Conservation (phyloP, 768 basidiomycete species). For the Macrolepiota dolichaula region DNA sequence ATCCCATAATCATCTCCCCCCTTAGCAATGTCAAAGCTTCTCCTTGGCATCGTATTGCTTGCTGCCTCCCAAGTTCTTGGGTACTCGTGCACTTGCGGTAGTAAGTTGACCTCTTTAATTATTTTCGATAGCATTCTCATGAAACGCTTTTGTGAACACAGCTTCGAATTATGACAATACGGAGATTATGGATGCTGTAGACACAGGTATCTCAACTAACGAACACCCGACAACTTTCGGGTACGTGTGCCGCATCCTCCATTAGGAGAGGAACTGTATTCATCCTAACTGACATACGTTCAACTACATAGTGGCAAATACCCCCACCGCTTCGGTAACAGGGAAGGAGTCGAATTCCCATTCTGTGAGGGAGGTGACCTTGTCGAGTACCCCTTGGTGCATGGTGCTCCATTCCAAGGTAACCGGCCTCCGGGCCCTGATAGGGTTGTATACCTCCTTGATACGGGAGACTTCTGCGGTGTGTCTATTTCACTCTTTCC, state of each 20-base stretch:
- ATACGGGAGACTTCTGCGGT: background rate
- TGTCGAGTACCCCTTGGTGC: background rate
- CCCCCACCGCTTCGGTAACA: background rate
- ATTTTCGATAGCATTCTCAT: background rate
- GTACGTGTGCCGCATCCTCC: background rate
- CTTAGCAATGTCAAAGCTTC: background rate
- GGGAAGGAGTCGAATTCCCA: background rate
- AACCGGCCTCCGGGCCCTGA: background rate
- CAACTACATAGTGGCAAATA: background rate
- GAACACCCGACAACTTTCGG: background rate
- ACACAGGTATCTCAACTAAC: background rate
- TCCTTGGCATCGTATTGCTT: background rate
- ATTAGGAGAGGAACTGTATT: too few relatives aligned
- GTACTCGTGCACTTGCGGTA: background rate
- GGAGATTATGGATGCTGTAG: background rate
- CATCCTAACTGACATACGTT: background rate
- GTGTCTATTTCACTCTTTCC: background rate
- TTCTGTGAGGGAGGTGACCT: background rate
- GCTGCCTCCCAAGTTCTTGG: background rate
- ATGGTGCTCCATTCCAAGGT: background rate
- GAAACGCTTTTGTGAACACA: too few relatives aligned
- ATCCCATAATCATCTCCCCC: too few relatives aligned
- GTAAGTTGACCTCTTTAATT: background rate
- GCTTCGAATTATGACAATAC: background rate
- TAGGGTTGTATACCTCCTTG: background rate